Conservation (phyloP, 75 land plant species). For the Sequoiadendron giganteum region DNA sequence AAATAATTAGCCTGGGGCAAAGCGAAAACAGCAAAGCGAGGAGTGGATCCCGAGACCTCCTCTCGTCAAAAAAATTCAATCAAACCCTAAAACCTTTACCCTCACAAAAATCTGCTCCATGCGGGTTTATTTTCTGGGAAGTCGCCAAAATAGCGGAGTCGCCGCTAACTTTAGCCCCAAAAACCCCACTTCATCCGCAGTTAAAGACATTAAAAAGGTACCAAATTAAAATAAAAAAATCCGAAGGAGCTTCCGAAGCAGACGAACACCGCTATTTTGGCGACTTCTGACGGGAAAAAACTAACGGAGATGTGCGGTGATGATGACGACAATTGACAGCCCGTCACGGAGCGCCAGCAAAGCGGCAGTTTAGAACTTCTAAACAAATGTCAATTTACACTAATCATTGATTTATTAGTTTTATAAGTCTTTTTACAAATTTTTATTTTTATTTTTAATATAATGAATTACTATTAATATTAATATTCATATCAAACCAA, state of each 20-base stretch:
- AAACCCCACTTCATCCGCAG: not conserved
- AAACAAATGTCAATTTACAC: too few species aligned
- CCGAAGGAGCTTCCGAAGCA: not conserved
- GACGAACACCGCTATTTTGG: not conserved
- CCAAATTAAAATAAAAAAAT: not conserved
- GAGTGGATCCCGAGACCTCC: not conserved
- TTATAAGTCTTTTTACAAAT: too few species aligned
- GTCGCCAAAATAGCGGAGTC: not conserved
- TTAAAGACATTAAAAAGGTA: not conserved
- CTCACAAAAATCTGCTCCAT: not conserved
- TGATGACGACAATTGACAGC: not conserved
- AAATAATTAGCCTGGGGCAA: not conserved
- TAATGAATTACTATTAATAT: too few species aligned
- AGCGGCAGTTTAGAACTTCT: too few species aligned
- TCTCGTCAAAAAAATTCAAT: not conserved
- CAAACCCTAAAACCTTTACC: not conserved
- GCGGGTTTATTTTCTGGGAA: not conserved
- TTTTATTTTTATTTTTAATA: too few species aligned
- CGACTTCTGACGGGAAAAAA: not conserved
- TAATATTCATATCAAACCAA: too few species aligned
- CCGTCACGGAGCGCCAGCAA: not conserved
- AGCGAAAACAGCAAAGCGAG: not conserved
- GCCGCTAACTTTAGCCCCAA: not conserved
- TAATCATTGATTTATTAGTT: too few species aligned
- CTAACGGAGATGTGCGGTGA: constrained; percentile 4